Percentiles rank a stretch among this genome's conserved stretches.
Conservation (phyloP, 2,329 filamentous ascomycete genomes). For the Coniochaeta pulveracea region DNA sequence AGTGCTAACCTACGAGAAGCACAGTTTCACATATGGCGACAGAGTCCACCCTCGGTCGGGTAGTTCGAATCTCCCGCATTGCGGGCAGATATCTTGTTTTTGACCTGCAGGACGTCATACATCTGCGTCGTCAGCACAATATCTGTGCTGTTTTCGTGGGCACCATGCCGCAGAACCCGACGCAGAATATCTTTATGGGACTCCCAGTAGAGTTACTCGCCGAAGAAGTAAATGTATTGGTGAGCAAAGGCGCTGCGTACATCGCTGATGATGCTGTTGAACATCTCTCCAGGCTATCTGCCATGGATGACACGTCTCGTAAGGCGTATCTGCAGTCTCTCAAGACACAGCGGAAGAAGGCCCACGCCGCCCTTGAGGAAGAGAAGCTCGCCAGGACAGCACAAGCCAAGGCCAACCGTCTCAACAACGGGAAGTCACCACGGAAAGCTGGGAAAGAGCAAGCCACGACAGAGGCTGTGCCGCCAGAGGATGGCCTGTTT, state of each 20-base stretch:
- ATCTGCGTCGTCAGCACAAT: constrained; percentile 67
- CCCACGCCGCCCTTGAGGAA: constrained; percentile 27
- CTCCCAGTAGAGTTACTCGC: constrained; percentile 82
- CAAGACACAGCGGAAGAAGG: constrained; percentile 27
- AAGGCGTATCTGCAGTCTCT: constrained; percentile 52
- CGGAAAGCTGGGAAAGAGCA: constrained; percentile 7
- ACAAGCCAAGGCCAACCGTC: constrained; percentile 13
- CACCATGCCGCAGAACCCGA: constrained; percentile 81
- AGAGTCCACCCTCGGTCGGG: constrained; percentile 5
- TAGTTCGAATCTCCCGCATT: constrained; percentile 69
- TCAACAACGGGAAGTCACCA: no score
- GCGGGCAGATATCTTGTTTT: constrained; percentile 80
- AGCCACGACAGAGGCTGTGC: constrained; percentile 3
- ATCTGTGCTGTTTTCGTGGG: constrained; percentile 82
- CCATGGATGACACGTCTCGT: constrained; percentile 45
- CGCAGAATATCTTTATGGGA: constrained; percentile 89
- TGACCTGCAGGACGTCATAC: constrained; percentile 68
- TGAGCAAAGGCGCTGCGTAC: constrained; percentile 65
- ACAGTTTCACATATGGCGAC: constrained; percentile 1
- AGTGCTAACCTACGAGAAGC: not conserved
- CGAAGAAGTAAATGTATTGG: constrained; percentile 75
- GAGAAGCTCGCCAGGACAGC: constrained; percentile 22
- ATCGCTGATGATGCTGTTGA: constrained; percentile 68
- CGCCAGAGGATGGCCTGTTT: constrained; percentile 7
- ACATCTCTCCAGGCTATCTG: constrained; percentile 54